Conservation (phyloP, 1,139 yeast genomes). For the Kodamaea ohmeri region DNA sequence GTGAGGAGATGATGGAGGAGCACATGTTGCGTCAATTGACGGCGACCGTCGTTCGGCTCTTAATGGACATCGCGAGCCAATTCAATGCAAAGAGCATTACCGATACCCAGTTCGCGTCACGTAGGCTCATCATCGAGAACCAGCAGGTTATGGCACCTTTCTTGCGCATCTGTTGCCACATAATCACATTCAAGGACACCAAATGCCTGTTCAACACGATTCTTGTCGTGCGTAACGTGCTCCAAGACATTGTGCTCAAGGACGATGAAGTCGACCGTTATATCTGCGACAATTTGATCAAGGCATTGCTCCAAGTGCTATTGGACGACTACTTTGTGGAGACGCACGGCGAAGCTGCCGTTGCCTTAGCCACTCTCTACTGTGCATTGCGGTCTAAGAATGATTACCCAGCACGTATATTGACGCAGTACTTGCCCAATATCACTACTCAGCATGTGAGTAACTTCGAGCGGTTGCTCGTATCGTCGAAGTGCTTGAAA, state of each 20-base stretch:
- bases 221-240: constrained; percentile 68
- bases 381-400: constrained; percentile 66
- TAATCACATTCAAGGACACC: constrained; percentile 81
- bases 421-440: constrained; percentile 45
- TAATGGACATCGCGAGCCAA: constrained; percentile 89
- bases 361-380: constrained; percentile 77
- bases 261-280: constrained; percentile 79
- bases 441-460: constrained; percentile 44
- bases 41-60: constrained; percentile 84
- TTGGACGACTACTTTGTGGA: constrained; percentile 79
- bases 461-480: constrained; percentile 59
- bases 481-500: constrained; percentile 60
- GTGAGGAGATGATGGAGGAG: constrained; percentile 99
- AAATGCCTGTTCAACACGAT: constrained; percentile 91
- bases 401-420: constrained; percentile 51
- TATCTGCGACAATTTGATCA: constrained; percentile 57
- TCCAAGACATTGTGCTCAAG: constrained; percentile 61
- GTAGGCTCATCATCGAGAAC: constrained; percentile 62
- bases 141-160: constrained; percentile 76
- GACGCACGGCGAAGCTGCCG: constrained; percentile 87
- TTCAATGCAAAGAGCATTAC: constrained; percentile 43
- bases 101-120: constrained; percentile 62
- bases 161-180: constrained; percentile 69
- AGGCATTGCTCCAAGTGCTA: constrained; percentile 51
- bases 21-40: constrained; percentile 90